Conservation (phyloP, 1,284 basidiomycete species). For the Fomes fomentarius region DNA sequence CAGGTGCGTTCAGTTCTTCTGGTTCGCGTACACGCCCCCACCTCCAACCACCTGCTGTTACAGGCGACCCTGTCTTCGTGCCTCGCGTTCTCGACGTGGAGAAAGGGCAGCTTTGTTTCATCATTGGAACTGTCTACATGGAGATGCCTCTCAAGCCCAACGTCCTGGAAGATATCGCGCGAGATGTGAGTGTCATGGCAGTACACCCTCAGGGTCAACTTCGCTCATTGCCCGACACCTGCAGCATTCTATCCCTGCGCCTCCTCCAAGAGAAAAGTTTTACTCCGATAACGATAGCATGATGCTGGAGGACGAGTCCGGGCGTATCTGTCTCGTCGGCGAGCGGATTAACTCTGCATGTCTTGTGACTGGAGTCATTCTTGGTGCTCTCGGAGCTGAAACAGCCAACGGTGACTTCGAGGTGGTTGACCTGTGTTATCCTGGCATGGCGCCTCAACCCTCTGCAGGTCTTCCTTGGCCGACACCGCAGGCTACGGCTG, state of each 20-base stretch:
- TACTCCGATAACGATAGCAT: conserved; percentile 80
- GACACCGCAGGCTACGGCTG: conserved; percentile 33
- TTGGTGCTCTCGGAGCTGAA: conserved; percentile 90
- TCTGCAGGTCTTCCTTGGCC: conserved; percentile 30
- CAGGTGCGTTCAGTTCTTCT: conserved; percentile 47
- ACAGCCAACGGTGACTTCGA: conserved; percentile 91
- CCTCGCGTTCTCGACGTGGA: conserved; percentile 89
- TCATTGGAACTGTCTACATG: conserved; percentile 96
- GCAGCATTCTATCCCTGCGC: conserved; percentile 89
- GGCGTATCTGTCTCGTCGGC: conserved; percentile 88
- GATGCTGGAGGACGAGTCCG: conserved; percentile 95
- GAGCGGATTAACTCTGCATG: conserved; percentile 54
- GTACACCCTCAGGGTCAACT: not conserved
- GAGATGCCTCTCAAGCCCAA: conserved; percentile 99
- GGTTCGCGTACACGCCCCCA: not conserved
- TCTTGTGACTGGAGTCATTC: conserved; percentile 90
- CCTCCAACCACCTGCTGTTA: not conserved
- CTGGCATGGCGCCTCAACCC: conserved; percentile 76
- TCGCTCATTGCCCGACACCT: not conserved
- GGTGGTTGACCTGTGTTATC: conserved; percentile 88
- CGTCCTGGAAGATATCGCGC: conserved; percentile 91
- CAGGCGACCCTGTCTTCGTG: conserved; percentile 76
- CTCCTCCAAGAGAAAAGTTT: conserved; percentile 75
- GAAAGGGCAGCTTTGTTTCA: conserved; percentile 85
- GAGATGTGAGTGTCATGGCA: conserved; percentile 69